Conservation (phyloP, 2,329 filamentous ascomycete species). For the Colletotrichum sp. region DNA sequence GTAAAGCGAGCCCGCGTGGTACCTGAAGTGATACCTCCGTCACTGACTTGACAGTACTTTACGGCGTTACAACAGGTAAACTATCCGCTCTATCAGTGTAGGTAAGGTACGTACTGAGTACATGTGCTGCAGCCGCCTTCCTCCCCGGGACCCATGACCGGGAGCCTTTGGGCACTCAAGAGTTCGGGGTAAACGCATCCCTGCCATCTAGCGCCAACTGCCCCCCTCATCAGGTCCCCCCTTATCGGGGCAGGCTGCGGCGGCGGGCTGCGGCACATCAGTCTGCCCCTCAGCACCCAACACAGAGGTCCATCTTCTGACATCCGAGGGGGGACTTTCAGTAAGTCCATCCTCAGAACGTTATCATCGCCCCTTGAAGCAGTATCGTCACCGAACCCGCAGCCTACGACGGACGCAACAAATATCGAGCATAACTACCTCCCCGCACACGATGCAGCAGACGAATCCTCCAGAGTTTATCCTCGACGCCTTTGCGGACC, state of each 20-base stretch:
- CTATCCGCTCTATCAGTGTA: not conserved
- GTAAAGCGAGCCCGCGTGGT: not conserved
- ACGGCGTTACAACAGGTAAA: not conserved
- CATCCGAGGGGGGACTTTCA: not conserved
- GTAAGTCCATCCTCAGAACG: not conserved
- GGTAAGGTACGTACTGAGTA: not conserved
- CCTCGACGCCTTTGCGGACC: slow-evolving; percentile 92
- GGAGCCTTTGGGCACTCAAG: not conserved
- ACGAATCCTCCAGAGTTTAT: slow-evolving; percentile 81
- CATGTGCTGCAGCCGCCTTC: not conserved
- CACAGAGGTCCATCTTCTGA: not conserved
- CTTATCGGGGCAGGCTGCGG: slow-evolving; percentile 2
- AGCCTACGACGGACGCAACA: not conserved
- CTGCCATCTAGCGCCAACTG: not conserved
- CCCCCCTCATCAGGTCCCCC: not conserved
- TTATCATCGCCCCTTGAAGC: not conserved
- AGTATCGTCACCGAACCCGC: not conserved
- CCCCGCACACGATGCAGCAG: slow-evolving; percentile 48
- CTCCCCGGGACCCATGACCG: not conserved
- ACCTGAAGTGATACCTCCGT: not conserved
- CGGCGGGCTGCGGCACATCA: not conserved
- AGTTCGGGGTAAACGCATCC: slow-evolving; percentile 10
- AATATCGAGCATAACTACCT: not conserved
- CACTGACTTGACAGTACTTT: not conserved
- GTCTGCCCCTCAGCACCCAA: slow-evolving; percentile 7